Evolutionary conservation across 176 grass and related monocot species (phyloP).

Genomic region (Poa pratensis): DNA sequence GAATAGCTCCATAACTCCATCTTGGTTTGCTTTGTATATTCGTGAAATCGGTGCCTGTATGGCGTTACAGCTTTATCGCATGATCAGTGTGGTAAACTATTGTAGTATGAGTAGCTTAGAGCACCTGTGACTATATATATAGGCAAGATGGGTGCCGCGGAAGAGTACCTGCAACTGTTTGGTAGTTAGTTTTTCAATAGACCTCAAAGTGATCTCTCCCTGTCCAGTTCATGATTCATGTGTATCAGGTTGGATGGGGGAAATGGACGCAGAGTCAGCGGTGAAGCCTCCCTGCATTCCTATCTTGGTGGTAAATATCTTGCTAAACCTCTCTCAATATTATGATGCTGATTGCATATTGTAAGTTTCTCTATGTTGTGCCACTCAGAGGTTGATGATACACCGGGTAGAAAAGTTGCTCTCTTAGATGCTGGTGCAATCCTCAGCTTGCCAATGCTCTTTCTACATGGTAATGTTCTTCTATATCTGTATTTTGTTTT

Average conservation of each 20-base stretch:
- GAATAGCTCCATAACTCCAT: neutral
- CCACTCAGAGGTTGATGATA: conserved; percentile 88
- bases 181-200: neutral
- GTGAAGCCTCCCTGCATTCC: conserved; percentile 72
- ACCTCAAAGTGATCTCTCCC: neutral
- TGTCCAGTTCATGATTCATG: conserved; percentile 21
- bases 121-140: neutral
- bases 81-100: conserved; percentile 12
- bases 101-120: neutral
- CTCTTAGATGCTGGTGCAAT: conserved; percentile 71
- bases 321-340: neutral
- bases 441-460: conserved; percentile 81
- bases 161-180: neutral
- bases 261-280: conserved; percentile 48
- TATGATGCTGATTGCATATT: conserved; percentile 25
- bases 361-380: conserved; percentile 36
- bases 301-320: conserved; percentile 88
- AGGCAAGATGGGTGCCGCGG: neutral
- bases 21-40: neutral
- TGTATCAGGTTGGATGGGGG: conserved; percentile 43
- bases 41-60: neutral
- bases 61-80: neutral
- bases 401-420: conserved; percentile 58
- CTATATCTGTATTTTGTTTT: conserved; percentile 31
- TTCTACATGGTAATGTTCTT: conserved; percentile 67